Evolutionary conservation across 1,139 yeast species (phyloP).

Genomic region (Pichia sp.): DNA sequence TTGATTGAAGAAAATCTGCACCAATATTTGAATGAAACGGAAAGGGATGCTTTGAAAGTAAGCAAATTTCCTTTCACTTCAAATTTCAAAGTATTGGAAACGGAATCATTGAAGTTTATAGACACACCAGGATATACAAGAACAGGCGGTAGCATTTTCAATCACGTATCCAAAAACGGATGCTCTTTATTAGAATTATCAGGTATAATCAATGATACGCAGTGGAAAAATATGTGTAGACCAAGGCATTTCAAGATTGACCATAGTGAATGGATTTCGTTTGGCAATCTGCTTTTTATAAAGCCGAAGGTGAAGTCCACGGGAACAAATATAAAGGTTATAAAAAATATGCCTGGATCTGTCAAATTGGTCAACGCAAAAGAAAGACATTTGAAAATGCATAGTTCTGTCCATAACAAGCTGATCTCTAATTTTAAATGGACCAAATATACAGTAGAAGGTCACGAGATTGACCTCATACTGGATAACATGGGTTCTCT

Average conservation of each 20-base stretch:
- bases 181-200: not conserved
- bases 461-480: slow-evolving; percentile 2
- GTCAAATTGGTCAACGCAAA: not conserved
- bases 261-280: not conserved
- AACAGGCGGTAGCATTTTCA: slow-evolving; percentile 7
- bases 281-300: slow-evolving; percentile 4
- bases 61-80: not conserved
- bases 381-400: not conserved
- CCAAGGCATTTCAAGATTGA: not conserved
- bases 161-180: slow-evolving; percentile 5
- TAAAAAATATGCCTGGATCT: slow-evolving; percentile 3
- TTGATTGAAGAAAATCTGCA: too few species aligned
- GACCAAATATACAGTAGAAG: slow-evolving; percentile 1
- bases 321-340: not conserved
- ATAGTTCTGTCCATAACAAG: not conserved
- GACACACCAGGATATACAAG: slow-evolving; percentile 15
- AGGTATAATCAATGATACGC: not conserved
- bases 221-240: not conserved
- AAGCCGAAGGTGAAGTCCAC: slow-evolving; percentile 10
- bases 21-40: too few species aligned
- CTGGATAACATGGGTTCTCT: slow-evolving; percentile 7
- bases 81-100: not conserved
- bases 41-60: too few species aligned
- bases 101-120: not conserved
- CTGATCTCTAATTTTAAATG: slow-evolving; percentile 1